Conservation (phyloP, 78 protist genomes). For the Guillardia theta region DNA sequence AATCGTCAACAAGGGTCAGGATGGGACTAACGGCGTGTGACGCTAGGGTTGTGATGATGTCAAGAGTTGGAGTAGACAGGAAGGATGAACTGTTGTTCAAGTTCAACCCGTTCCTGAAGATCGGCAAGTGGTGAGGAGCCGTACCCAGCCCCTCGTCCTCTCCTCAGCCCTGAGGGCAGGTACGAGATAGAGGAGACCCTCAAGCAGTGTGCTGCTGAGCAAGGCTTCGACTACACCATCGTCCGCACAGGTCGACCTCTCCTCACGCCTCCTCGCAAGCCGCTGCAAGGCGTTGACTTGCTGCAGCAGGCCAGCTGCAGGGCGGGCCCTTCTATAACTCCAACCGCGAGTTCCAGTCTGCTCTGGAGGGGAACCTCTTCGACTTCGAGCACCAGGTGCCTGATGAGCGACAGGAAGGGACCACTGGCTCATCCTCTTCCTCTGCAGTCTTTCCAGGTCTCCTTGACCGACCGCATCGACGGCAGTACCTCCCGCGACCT, state of each 20-base stretch:
- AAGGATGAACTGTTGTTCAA: neutral
- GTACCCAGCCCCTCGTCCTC: neutral
- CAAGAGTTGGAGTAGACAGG: neutral
- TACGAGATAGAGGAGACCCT: neutral
- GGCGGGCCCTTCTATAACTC: conserved; percentile 6
- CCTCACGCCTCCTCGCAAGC: neutral
- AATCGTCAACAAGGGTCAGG: no score
- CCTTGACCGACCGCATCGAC: no score
- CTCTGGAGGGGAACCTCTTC: conserved; percentile 7
- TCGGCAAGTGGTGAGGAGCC: neutral
- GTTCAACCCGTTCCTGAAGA: conserved; percentile 17
- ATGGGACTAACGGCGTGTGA: no score
- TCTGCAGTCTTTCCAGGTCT: no score
- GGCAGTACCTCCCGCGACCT: no score
- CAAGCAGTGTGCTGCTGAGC: neutral
- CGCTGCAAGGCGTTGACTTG: neutral
- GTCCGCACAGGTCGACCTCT: neutral
- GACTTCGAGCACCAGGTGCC: neutral
- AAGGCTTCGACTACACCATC: neutral
- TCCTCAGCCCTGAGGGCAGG: neutral
- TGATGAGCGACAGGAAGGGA: no score
- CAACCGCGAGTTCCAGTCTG: conserved; percentile 21
- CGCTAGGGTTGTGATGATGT: neutral
- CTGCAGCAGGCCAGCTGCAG: neutral
- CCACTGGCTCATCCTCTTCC: no score